Percentiles rank a stretch among this genome's conserved stretches.
phyloP scores from a whole-genome alignment of 371 early-diverging fungal species.

The Encephalitozoon romaleae region DNA sequence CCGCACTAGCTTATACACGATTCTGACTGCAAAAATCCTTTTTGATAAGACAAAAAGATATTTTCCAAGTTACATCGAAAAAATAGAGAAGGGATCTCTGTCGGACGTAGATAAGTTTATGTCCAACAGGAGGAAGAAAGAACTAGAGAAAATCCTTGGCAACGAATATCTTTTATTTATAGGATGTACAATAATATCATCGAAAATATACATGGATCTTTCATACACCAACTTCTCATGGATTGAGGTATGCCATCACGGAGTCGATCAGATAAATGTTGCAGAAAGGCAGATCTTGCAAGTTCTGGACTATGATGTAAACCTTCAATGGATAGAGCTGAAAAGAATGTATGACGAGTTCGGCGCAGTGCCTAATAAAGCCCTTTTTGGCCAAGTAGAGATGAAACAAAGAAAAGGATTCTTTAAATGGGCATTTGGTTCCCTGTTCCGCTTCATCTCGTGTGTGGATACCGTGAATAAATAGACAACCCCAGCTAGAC shows the following conservation, averaged over 20 bases:
- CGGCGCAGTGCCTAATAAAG: neutral
- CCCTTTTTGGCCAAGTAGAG: neutral
- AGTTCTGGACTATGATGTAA: conserved; percentile 13
- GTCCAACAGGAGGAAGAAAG: neutral
- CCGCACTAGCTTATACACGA: neutral
- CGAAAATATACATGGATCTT: conserved; percentile 22
- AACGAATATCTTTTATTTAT: conserved; percentile 20
- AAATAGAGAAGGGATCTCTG: neutral
- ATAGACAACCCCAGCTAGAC: neutral
- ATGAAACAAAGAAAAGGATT: neutral
- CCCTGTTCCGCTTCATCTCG: neutral
- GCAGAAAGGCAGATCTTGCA: conserved; percentile 13
- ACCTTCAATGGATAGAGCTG: conserved; percentile 9
- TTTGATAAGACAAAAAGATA: conserved; percentile 3
- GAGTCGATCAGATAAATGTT: conserved; percentile 4
- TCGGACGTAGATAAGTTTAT: neutral
- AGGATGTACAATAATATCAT: conserved; percentile 7
- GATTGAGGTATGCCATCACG: conserved; percentile 18
- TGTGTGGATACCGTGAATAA: neutral
- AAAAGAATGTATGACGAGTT: conserved; percentile 6
- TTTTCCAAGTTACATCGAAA: neutral
- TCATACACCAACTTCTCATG: conserved; percentile 36
- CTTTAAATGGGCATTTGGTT: conserved; percentile 1
- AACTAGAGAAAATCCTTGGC: neutral
- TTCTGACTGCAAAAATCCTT: conserved; percentile 18